Base-by-base conservation (phyloP, 768 basidiomycete genomes). In the Lentinula lateritia region DNA sequence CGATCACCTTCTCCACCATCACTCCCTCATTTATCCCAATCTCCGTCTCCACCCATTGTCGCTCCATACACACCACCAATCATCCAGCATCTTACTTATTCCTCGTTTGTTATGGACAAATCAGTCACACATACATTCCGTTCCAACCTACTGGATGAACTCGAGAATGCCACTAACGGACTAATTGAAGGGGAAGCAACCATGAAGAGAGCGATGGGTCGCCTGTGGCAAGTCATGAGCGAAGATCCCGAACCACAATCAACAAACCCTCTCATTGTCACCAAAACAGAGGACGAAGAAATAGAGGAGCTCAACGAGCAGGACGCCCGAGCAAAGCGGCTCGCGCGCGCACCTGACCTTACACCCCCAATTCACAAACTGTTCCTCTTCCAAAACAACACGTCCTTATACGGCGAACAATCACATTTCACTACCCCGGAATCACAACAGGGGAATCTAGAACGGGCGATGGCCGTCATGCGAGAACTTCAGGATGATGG, bases 401-500 rank as follows among this genome's bases (percentile, higher is more conserved):
- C 70, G 74, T 41, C 67, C 77, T 72, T 32, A 76, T 79, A 28
- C 78, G 42, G 79, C 63, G 87, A 89, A 63, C 80, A 80, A 8
- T 84, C 87, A 0, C 85, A 86, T 67, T 89, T 88, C 64, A 74
- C 83, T 6, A 81, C 82, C 3, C 83, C 85, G 20, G 84, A 88
- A 60, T 80, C 83, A 74, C 89, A 91, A 65, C 72, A 84, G 61
- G 87, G 86, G 52, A 86, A 76, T 13, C 70, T 94, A 60, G 90
- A 93, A 68, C 92, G 90, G 69, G 85, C 88, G 13, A 66, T 93
- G 41, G 83, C 87, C 15, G 80, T 84, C 2, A 73, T 94, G 57
- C 83, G 89, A 56, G 93, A 95, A 66, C 76, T 95, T 20, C 88
- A 91, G 65, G 93, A 94, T 67, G 93, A 95, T 66, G 89, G 89